Conservation (phyloP, 108 stramenopile species). For the Aurantiochytrium sp. region DNA sequence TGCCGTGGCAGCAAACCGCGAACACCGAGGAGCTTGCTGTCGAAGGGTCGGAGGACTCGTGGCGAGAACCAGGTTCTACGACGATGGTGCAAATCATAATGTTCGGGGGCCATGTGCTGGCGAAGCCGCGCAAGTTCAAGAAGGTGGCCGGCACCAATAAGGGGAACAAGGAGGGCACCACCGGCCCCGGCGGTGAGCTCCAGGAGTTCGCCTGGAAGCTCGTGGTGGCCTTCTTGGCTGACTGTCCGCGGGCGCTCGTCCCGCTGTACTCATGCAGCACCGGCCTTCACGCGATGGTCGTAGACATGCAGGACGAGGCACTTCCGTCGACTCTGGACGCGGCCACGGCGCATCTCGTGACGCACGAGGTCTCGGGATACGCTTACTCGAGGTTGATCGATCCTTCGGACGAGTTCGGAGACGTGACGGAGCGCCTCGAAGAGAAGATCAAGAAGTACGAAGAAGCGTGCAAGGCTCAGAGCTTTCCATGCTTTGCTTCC, state of each 20-base stretch:
- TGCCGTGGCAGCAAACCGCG: too few relatives aligned
- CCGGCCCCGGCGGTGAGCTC: neutral
- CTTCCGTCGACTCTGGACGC: neutral
- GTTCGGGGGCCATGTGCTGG: too few relatives aligned
- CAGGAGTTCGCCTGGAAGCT: neutral
- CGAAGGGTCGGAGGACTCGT: too few relatives aligned
- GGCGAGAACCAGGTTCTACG: too few relatives aligned
- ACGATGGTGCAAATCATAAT: too few relatives aligned
- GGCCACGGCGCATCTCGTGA: neutral
- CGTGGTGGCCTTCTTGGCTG: neutral
- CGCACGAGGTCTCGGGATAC: neutral
- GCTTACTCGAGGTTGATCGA: neutral
- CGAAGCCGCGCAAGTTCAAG: neutral
- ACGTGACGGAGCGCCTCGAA: neutral
- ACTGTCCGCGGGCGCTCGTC: neutral
- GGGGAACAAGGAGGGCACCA: neutral
- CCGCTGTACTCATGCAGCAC: neutral
- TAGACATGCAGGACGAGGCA: neutral
- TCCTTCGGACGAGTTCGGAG: neutral
- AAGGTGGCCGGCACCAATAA: neutral
- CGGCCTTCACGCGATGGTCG: neutral
- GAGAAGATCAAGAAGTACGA: neutral
- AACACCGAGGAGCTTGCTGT: too few relatives aligned
- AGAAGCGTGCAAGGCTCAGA: neutral
- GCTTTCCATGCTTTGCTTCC: neutral